Conservation (phyloP, 768 basidiomycete genomes). For the Serendipita sp. region DNA sequence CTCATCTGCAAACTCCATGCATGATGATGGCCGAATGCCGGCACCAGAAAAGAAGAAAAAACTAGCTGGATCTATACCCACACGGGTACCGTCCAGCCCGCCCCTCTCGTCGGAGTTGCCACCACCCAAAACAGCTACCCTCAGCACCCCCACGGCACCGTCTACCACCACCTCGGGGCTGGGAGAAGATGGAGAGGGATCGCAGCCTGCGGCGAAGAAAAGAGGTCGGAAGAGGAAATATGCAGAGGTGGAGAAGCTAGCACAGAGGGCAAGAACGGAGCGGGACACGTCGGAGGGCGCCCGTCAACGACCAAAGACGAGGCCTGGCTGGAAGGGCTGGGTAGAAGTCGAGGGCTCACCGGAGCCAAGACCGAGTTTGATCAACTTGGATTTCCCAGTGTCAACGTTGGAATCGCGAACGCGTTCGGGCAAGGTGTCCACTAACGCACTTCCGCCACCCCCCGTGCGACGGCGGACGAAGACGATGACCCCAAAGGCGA, state of each 20-base stretch:
- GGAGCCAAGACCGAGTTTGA: not conserved
- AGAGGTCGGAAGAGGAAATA: not conserved
- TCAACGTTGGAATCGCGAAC: not conserved
- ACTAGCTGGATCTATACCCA: not conserved
- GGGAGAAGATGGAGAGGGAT: too few species aligned
- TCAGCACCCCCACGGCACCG: not conserved
- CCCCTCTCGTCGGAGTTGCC: not conserved
- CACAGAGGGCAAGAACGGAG: not conserved
- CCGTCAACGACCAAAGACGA: not conserved
- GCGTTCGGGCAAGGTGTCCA: not conserved
- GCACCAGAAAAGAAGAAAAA: not conserved
- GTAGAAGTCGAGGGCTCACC: conserved; percentile 6
- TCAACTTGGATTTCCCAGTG: not conserved
- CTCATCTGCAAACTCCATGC: not conserved
- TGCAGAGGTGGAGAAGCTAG: not conserved
- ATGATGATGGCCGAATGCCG: not conserved
- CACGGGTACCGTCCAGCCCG: too few species aligned
- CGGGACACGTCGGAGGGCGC: not conserved
- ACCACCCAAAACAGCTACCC: not conserved
- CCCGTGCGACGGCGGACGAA: not conserved
- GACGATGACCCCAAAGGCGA: not conserved
- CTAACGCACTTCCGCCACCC: not conserved
- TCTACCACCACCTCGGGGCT: not conserved
- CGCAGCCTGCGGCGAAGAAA: not conserved
- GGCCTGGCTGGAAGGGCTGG: conserved; percentile 3